Conservation (phyloP, 2,329 filamentous ascomycete species). For the Epichloe uncinata region DNA sequence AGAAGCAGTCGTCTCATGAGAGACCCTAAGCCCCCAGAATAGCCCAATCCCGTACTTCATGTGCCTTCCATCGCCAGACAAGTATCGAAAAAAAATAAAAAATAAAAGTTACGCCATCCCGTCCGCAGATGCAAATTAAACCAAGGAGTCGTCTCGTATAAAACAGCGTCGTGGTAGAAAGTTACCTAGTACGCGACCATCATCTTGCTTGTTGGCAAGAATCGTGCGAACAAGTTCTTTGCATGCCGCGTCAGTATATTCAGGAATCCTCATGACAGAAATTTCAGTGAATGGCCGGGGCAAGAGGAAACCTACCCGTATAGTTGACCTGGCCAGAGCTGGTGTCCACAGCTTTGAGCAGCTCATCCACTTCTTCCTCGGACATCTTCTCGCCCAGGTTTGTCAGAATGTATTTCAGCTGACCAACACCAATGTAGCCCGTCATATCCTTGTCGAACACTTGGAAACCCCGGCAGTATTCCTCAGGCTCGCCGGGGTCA, state of each 20-base stretch:
- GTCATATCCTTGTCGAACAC: constrained; percentile 99
- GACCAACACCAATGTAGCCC: constrained; percentile 92
- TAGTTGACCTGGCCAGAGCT: constrained; percentile 97
- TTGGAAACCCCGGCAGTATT: constrained; percentile 97
- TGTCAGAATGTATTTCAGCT: constrained; percentile 94
- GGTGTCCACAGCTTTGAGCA: constrained; percentile 95
- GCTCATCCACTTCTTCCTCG: constrained; percentile 95
- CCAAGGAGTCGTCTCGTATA: constrained; percentile 8
- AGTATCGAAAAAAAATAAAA: constrained; percentile 11
- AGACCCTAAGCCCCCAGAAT: not conserved
- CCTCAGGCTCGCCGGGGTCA: constrained; percentile 92
- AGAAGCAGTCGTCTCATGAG: not conserved
- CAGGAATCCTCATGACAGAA: not conserved
- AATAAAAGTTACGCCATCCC: constrained; percentile 4
- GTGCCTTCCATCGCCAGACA: not conserved
- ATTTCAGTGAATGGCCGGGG: not conserved
- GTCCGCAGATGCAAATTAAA: constrained; percentile 3
- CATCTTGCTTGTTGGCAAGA: constrained; percentile 50
- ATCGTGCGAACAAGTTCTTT: constrained; percentile 75
- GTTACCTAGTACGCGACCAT: not conserved
- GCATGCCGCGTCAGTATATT: constrained; percentile 2
- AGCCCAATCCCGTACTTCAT: not conserved
- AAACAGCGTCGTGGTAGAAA: not conserved
- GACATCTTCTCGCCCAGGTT: constrained; percentile 99
- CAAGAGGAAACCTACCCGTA: constrained; percentile 46